These are phyloP conservation scores for Dendrocalamus sinicus DNA, from an alignment of 176 grass and related monocot species.

Conservation along the genomic window DNA sequence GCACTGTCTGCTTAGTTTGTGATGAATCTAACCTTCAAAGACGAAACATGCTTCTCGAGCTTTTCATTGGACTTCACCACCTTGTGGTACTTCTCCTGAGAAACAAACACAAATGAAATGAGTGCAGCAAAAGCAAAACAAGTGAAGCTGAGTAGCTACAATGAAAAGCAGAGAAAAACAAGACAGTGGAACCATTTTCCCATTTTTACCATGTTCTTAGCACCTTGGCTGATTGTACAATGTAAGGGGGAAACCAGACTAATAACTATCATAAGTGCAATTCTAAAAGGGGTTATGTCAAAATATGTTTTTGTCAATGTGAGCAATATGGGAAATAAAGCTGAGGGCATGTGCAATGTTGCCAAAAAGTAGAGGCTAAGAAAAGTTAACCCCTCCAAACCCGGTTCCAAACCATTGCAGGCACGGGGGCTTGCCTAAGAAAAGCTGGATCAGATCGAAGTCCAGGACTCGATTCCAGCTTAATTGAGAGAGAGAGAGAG, in stretches of 20 bases:
- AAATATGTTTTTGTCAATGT: neutral
- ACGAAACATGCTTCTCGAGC: conserved; percentile 45
- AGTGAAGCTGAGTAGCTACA: neutral
- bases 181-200: neutral
- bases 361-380: too few species aligned
- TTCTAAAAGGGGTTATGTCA: neutral
- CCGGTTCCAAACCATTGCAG: too few species aligned
- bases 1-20: conserved; percentile 7
- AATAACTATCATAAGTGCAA: neutral
- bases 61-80: conserved; percentile 54
- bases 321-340: neutral
- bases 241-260: neutral
- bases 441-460: too few species aligned
- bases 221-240: neutral
- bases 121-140: neutral
- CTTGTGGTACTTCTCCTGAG: conserved; percentile 54
- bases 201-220: neutral
- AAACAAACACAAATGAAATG: conserved; percentile 25
- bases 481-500: too few species aligned
- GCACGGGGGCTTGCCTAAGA: too few species aligned
- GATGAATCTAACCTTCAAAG: conserved; percentile 45
- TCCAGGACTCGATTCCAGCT: too few species aligned
- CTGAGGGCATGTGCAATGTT: neutral
- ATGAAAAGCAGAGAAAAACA: conserved; percentile 2
- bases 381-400: too few species aligned